phyloP scores from a whole-genome alignment of 345 rosid species.

The Eucalyptus pauciflora region DNA sequence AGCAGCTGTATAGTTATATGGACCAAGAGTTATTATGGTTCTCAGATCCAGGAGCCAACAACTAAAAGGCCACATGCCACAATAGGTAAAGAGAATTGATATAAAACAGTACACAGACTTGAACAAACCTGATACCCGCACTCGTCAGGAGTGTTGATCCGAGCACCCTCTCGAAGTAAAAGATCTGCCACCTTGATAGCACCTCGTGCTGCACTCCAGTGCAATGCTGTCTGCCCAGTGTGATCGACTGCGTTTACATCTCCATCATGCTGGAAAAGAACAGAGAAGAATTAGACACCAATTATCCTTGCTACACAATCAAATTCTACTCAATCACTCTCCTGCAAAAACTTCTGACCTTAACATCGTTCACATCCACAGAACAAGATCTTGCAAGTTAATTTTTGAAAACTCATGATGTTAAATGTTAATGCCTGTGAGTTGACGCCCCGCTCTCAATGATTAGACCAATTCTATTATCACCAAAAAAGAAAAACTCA shows the following conservation, averaged over 20 bases:
- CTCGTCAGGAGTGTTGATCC: slow-evolving; percentile 65
- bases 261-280: slow-evolving; percentile 63
- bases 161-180: slow-evolving; percentile 77
- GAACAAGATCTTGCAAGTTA: not conserved
- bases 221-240: slow-evolving; percentile 91
- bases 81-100: slow-evolving; percentile 4
- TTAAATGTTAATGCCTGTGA: not conserved
- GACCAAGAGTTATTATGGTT: not conserved
- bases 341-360: not conserved
- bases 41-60: not conserved
- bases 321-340: not conserved
- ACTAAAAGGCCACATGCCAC: not conserved
- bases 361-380: not conserved
- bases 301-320: not conserved
- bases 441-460: not conserved
- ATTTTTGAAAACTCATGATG: not conserved
- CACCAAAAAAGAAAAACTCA: not conserved
- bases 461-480: not conserved
- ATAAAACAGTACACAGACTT: not conserved
- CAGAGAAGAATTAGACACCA: not conserved
- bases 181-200: slow-evolving; percentile 82
- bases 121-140: slow-evolving; percentile 83
- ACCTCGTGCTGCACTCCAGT: slow-evolving; percentile 98
- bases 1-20: not conserved
- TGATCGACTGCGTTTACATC: slow-evolving; percentile 80